Conservation (phyloP, 2,329 filamentous ascomycete genomes). For the Orbilia blumenaviensis region DNA sequence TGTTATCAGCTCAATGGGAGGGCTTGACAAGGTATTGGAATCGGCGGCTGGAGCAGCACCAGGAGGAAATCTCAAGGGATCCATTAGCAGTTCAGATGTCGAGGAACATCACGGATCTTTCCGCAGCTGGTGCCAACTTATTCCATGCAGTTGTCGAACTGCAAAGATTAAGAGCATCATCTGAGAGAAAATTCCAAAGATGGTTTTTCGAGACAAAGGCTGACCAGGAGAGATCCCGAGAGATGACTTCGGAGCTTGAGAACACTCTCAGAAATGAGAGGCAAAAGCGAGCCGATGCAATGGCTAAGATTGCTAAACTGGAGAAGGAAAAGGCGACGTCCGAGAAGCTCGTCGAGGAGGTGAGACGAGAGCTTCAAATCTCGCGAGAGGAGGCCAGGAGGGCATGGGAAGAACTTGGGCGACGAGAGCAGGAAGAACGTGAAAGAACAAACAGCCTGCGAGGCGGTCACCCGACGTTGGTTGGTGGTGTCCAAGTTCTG, state of each 20-base stretch:
- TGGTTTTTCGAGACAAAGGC: conserved; percentile 97
- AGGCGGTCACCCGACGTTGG: conserved; percentile 84
- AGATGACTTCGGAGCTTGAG: conserved; percentile 83
- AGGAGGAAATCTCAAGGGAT: conserved; percentile 81
- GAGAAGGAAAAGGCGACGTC: conserved; percentile 75
- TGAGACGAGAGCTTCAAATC: conserved; percentile 91
- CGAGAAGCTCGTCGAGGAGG: conserved; percentile 83
- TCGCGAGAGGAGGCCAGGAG: conserved; percentile 94
- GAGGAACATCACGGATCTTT: conserved; percentile 95
- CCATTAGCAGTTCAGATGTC: conserved; percentile 87
- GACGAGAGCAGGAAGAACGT: conserved; percentile 90
- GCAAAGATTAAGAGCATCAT: conserved; percentile 90
- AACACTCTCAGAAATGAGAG: conserved; percentile 78
- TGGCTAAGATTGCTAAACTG: conserved; percentile 66
- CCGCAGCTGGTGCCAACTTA: conserved; percentile 92
- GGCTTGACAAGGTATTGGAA: conserved; percentile 98
- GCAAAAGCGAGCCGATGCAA: conserved; percentile 73
- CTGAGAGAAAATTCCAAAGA: conserved; percentile 95
- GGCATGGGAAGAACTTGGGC: conserved; percentile 95
- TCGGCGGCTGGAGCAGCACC: conserved; percentile 86
- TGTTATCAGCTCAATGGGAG: conserved; percentile 96
- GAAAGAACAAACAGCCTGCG: conserved; percentile 86
- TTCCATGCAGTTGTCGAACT: conserved; percentile 98
- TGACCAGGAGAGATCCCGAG: conserved; percentile 84
- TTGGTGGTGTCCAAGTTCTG: conserved; percentile 93